phyloP scores from a whole-genome alignment of 768 basidiomycete species.

The Agaricus sinodeliciosus region DNA sequence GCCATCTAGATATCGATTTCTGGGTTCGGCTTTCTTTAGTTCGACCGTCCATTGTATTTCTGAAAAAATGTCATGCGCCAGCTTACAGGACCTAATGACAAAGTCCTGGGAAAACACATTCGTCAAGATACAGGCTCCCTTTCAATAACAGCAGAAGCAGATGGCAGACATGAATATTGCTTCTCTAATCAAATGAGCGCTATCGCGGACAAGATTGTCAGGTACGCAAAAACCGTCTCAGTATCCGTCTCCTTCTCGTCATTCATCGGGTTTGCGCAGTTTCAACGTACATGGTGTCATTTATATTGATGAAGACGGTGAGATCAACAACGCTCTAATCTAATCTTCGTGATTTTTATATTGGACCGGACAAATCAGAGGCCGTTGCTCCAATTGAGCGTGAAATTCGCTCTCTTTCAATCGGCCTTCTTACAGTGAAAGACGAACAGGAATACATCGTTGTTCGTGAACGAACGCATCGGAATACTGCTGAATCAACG shows the following conservation, averaged over 20 bases:
- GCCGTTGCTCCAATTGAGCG: slow-evolving; percentile 93
- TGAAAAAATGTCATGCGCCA: slow-evolving; percentile 25
- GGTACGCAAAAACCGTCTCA: slow-evolving; percentile 40
- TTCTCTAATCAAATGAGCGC: slow-evolving; percentile 99
- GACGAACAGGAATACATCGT: slow-evolving; percentile 99
- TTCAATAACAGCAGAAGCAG: slow-evolving; percentile 79
- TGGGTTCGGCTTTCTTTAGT: slow-evolving; percentile 49
- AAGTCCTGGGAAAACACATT: slow-evolving; percentile 69
- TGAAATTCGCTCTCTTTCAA: slow-evolving; percentile 82
- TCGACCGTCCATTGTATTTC: not conserved
- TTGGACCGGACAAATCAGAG: slow-evolving; percentile 32
- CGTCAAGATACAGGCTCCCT: slow-evolving; percentile 86
- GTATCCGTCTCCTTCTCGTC: not conserved
- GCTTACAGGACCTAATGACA: slow-evolving; percentile 74
- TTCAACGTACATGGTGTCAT: slow-evolving; percentile 99
- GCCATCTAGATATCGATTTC: slow-evolving; percentile 96
- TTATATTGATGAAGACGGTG: slow-evolving; percentile 87
- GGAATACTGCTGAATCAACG: slow-evolving; percentile 90
- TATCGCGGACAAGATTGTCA: slow-evolving; percentile 91
- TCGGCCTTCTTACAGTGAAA: slow-evolving; percentile 82
- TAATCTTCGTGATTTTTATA: not conserved
- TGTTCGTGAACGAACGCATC: slow-evolving; percentile 84
- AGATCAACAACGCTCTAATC: slow-evolving; percentile 14
- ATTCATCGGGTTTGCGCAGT: slow-evolving; percentile 29
- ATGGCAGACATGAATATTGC: slow-evolving; percentile 92